Percentiles rank a stretch among this genome's conserved stretches.
These are phyloP conservation scores for Asterochloris erici DNA, from an alignment of 139 green algal species.

Conservation along the genomic window DNA sequence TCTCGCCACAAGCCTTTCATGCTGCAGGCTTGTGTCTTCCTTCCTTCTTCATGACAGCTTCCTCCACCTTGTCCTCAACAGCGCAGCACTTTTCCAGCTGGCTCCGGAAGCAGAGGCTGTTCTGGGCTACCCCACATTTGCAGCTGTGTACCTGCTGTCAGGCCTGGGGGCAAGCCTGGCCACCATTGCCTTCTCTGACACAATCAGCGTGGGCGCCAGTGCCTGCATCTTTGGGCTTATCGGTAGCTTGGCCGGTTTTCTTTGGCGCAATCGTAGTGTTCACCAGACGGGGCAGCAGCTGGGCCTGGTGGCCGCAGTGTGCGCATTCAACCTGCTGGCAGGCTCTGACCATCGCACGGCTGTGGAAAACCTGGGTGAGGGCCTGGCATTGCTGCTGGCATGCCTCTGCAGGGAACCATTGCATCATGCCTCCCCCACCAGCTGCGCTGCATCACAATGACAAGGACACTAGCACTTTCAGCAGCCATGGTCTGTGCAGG, in stretches of 20 bases:
- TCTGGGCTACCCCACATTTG: conserved; percentile 21
- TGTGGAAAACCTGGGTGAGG: conserved; percentile 24
- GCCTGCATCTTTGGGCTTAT: conserved; percentile 31
- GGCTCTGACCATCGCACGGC: conserved; percentile 6
- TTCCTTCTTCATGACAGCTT: conserved; percentile 30
- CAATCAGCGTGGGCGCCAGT: conserved; percentile 21
- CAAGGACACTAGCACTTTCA: too few relatives aligned
- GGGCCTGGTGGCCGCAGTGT: conserved; percentile 6
- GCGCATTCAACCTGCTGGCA: conserved; percentile 6
- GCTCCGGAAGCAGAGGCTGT: conserved; percentile 24
- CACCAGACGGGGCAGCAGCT: conserved; percentile 7
- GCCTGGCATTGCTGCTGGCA: too few relatives aligned
- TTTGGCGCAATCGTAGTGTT: conserved; percentile 3
- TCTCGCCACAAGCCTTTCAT: neutral
- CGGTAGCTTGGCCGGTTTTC: conserved; percentile 15
- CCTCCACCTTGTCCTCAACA: conserved; percentile 21
- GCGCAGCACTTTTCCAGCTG: conserved; percentile 19
- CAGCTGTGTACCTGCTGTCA: conserved; percentile 24
- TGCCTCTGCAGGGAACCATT: neutral
- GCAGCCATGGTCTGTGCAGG: too few relatives aligned
- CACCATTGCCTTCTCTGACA: conserved; percentile 22
- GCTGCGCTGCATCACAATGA: too few relatives aligned
- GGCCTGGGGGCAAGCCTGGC: conserved; percentile 9
- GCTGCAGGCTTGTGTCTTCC: conserved; percentile 25
- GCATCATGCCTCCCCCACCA: neutral